Percentiles rank a stretch among this genome's conserved stretches.
phyloP scores from a whole-genome alignment of 2,329 filamentous ascomycete genomes.

The Cordyceps farinosa region DNA sequence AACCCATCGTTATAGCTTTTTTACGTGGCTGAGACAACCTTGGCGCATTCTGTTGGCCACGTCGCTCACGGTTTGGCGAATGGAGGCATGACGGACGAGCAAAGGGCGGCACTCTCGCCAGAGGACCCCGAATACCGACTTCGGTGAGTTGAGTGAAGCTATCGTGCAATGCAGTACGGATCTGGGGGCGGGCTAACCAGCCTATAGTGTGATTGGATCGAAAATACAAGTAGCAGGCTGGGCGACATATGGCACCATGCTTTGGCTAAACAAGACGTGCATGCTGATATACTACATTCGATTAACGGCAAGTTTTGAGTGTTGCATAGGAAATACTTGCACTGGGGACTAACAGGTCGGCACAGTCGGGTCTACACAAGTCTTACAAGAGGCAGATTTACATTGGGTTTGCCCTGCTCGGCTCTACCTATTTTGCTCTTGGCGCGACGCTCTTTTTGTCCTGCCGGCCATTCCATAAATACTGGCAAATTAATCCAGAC shows the following conservation, averaged over 20 bases:
- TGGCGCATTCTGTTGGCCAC: slow-evolving; percentile 37
- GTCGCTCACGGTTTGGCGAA: slow-evolving; percentile 43
- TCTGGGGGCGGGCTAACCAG: neutral
- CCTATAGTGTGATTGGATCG: slow-evolving; percentile 44
- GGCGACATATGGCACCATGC: slow-evolving; percentile 45
- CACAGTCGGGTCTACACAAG: slow-evolving; percentile 27
- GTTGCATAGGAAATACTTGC: neutral
- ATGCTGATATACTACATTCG: slow-evolving; percentile 51
- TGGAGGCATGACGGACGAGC: slow-evolving; percentile 46
- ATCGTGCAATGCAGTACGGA: neutral
- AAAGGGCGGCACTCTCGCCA: slow-evolving; percentile 39
- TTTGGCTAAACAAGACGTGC: slow-evolving; percentile 52
- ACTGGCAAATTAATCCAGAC: slow-evolving; percentile 43
- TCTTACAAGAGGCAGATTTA: slow-evolving; percentile 28
- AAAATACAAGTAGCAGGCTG: slow-evolving; percentile 53
- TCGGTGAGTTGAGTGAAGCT: slow-evolving; percentile 24
- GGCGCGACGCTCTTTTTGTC: slow-evolving; percentile 33
- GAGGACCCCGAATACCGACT: slow-evolving; percentile 38
- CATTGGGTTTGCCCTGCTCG: slow-evolving; percentile 33
- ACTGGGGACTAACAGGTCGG: slow-evolving; percentile 26
- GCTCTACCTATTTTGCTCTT: slow-evolving; percentile 32
- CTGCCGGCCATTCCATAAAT: slow-evolving; percentile 33
- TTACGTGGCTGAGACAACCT: slow-evolving; percentile 27
- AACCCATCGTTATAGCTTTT: neutral
- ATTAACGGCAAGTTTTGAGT: slow-evolving; percentile 37